Percentiles rank a stretch among this genome's conserved stretches.
Evolutionary conservation across 2,329 filamentous ascomycete genomes (phyloP).

Genomic region (Penicillium sp.): DNA sequence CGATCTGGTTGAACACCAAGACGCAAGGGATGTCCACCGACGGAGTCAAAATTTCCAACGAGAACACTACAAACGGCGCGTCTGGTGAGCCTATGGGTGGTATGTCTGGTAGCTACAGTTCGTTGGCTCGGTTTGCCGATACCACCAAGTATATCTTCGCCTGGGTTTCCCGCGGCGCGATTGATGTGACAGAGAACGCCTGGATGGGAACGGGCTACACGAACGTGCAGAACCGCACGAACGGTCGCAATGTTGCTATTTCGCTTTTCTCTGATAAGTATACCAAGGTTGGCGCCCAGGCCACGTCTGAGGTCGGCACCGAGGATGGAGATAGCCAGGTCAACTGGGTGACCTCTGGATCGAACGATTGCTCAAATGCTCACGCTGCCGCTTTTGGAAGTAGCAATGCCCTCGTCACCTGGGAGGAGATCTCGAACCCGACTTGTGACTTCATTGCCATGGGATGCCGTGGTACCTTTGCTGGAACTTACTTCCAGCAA

Average conservation of each 20-base stretch:
- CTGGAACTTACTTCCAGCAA: conserved; percentile 61
- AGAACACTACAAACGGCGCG: conserved; percentile 61
- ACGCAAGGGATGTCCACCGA: conserved; percentile 53
- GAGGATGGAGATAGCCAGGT: conserved; percentile 58
- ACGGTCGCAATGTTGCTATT: conserved; percentile 61
- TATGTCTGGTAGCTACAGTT: conserved; percentile 63
- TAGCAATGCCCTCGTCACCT: conserved; percentile 56
- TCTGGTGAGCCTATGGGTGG: conserved; percentile 62
- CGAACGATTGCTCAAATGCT: conserved; percentile 58
- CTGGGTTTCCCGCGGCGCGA: conserved; percentile 62
- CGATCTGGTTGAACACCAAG: conserved; percentile 64
- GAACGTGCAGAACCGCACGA: conserved; percentile 53
- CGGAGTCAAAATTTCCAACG: conserved; percentile 62
- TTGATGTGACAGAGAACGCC: conserved; percentile 54
- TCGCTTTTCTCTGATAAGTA: conserved; percentile 59
- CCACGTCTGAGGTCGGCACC: conserved; percentile 55
- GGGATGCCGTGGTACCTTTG: conserved; percentile 60
- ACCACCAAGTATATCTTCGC: conserved; percentile 59
- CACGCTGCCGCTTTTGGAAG: conserved; percentile 58
- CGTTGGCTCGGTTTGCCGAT: conserved; percentile 54
- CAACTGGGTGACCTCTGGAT: conserved; percentile 58
- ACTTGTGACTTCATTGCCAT: conserved; percentile 58
- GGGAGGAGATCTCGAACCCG: conserved; percentile 61
- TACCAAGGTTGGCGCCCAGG: conserved; percentile 55
- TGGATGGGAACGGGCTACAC: conserved; percentile 62